These are phyloP conservation scores for Rhodosporidiobolus sp. DNA, from an alignment of 768 basidiomycete genomes.

Conservation along the genomic window DNA sequence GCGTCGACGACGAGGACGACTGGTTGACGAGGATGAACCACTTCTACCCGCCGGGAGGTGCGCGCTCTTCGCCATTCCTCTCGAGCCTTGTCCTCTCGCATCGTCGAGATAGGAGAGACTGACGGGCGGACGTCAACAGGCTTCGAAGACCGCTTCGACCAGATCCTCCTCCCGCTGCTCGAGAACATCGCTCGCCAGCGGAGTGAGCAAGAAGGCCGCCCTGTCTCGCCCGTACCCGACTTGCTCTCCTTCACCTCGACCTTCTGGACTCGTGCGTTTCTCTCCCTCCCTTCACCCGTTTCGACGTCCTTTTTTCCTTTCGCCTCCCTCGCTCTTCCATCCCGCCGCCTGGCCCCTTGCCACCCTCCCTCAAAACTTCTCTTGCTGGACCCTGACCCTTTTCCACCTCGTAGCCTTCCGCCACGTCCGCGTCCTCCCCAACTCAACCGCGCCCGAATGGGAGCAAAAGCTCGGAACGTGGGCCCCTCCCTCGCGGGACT, in stretches of 20 bases:
- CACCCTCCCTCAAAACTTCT: too few relatives aligned
- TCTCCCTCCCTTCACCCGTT: not conserved
- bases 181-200: not conserved
- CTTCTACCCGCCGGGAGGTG: not conserved
- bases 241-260: not conserved
- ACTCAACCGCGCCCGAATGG: not conserved
- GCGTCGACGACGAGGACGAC: not conserved
- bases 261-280: not conserved
- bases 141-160: not conserved
- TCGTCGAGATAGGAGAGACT: not conserved
- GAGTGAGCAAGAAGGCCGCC: not conserved
- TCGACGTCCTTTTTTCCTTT: too few relatives aligned
- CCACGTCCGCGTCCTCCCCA: not conserved
- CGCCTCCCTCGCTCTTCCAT: too few relatives aligned
- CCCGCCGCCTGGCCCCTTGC: too few relatives aligned
- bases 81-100: too few relatives aligned
- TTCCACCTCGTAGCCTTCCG: too few relatives aligned
- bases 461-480: not conserved
- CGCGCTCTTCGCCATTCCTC: not conserved
- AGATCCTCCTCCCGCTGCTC: not conserved
- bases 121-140: too few relatives aligned
- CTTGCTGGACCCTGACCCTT: too few relatives aligned
- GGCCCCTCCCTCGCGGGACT: not conserved
- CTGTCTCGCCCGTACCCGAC: not conserved
- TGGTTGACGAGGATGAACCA: not conserved